Evolutionary conservation across 345 rosid genomes (phyloP), one percentile per base, ranked within the genome.

Genomic region (Arabidopsis suecica): DNA sequence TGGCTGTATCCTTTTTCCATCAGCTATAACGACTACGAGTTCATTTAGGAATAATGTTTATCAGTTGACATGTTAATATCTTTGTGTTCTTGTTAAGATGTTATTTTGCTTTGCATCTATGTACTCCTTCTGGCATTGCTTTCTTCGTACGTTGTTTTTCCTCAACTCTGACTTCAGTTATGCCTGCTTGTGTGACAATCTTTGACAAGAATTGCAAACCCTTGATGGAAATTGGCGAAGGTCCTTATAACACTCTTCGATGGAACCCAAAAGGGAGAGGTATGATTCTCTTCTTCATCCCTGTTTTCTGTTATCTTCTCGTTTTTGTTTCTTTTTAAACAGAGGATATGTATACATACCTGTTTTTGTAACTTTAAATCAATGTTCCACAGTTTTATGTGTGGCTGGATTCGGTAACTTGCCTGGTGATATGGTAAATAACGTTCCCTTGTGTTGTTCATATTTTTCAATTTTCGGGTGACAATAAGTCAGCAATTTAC

Each of bases 391-490:
- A 91, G 98, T 88, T 82, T 48, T 94, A 55, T 94, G 97, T 51
- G 79, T 94, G 77, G 97, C 98, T 81, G 98, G 98, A 73, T 94
- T 94, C 76, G 98, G 98, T 12, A 94, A 94, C 84, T 84, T 94
- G 67, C 98, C 98, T 49, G 98, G 98, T 78, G 93, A 94, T 78
- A 90, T 94, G 98, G 98, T 94, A 85, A 47, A 79, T 68, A 37
- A 9, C 25, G 0, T 65, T 25, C 41, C 64, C 63, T 65, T 58
- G 9, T 71, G 48, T 18, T 65, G 44, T 41, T 42, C 58, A 22
- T 12, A 57, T 38, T 16, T 58, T 69, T 61, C 32, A 14, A 3
- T 20, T 16, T 3, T 13, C 0, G 11, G 40, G 14, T 11, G 3
- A 20, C 61, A 41, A 20, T 23, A 9, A 58, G 54, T 61, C 50